A percentile compares a stretch with the other conserved stretches of the same genome.
Conservation (phyloP, 2,329 filamentous ascomycete species). For the Penicillium glabrum region DNA sequence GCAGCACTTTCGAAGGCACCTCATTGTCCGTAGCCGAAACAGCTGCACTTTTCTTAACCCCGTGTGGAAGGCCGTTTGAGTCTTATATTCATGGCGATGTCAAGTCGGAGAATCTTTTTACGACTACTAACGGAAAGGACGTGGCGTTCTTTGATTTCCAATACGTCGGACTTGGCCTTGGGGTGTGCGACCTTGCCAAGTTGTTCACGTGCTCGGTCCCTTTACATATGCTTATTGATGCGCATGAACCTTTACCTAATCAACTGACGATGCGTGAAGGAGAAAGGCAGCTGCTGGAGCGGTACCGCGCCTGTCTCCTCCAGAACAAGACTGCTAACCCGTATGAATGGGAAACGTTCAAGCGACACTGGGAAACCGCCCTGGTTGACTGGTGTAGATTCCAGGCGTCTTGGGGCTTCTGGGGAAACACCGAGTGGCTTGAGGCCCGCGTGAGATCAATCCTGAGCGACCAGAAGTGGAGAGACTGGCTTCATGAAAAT, state of each 20-base stretch:
- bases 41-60: conserved; percentile 54
- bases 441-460: conserved; percentile 56
- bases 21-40: conserved; percentile 50
- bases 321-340: conserved; percentile 15
- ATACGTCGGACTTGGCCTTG: conserved; percentile 64
- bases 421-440: conserved; percentile 61
- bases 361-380: conserved; percentile 65
- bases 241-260: conserved; percentile 30
- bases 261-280: conserved; percentile 51
- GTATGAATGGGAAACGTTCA: conserved; percentile 58
- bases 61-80: conserved; percentile 47
- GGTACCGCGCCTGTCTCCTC: conserved; percentile 42
- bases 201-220: conserved; percentile 67
- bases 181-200: conserved; percentile 67
- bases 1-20: conserved; percentile 28
- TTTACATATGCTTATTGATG: conserved; percentile 49
- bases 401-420: conserved; percentile 62
- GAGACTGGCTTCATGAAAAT: conserved; percentile 42
- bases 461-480: conserved; percentile 48
- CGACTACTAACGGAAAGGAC: conserved; percentile 47
- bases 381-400: conserved; percentile 67
- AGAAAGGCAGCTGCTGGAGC: conserved; percentile 53
- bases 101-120: conserved; percentile 69
- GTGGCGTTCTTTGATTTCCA: conserved; percentile 71
- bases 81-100: conserved; percentile 68